Base-by-base conservation (phyloP, 1,139 yeast species). In the Debaryomyces singareniensis region DNA sequence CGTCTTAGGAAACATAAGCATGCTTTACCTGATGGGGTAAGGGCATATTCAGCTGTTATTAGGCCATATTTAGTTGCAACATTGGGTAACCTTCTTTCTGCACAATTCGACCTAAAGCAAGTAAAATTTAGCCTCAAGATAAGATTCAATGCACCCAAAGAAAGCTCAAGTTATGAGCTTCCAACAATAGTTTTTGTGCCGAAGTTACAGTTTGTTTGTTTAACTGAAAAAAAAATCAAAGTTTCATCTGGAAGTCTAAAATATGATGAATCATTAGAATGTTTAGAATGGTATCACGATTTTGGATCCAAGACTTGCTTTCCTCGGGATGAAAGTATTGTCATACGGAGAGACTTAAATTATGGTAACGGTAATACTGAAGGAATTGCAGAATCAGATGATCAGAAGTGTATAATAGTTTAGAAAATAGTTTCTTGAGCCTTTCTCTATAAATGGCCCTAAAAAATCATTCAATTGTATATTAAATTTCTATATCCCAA, bases 161-260 rank as follows among this genome's bases (percentile, higher is more conserved):
- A 27, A 10, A 20, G 33, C 15, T 27, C 42, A 0, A 13, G 15
- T 3, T 23, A 26, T n/a, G 20, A 32, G 15, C 27, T 42, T 0
- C 76, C 83, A 1, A 78, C 89, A 0, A 58, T 71, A 25, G 70
- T 87, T 2, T 82, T 64, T 47, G 51, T 85, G 15, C 96, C 96
- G 0, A 63, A 63, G 20, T 71, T 76, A 68, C 95, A 87, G 49
- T 86, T 68, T 44, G 76, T 49, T 30, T 59, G 26, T 63, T 68
- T 44, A 51, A 65, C 45, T 31, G 62, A 69, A 30, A 57, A 55
- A 9, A 72, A 67, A 24, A 64, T 66, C 18, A 54, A 53, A 16
- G 58, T 72, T 13, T 63, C 77, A 4, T 60, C 76, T 0, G 96
- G 95, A 34, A 39, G 54, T 14, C 70, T 76, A 40, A 61, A 61